Evolutionary conservation across 1,284 basidiomycete species (phyloP), one percentile per base, ranked within the genome.

Genomic region (Albatrellus sp.): DNA sequence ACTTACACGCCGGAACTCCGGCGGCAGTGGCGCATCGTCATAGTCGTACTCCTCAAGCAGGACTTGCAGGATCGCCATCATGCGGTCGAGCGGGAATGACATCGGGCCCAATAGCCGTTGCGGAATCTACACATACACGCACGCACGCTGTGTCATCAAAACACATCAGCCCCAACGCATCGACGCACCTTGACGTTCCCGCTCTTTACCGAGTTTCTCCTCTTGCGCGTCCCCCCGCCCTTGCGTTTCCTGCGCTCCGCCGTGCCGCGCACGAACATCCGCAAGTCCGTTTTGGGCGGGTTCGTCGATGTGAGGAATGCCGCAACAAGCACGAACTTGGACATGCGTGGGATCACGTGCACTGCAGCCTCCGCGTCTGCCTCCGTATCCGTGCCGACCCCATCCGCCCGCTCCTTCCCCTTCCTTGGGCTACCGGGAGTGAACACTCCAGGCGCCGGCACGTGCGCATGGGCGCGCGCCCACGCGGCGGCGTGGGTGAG

Each of bases 221-320:
- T 50, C 60, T 55, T 60, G 51, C 64, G 60, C 8, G 60, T 60
- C 6, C 69, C 67, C 5, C 64, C 64, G 48, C 62, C 66, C 47
- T 65, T 65, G 47, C 77, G 63, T 54, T 77, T 80, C 50, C 76
- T 75, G 50, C 79, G 75, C 54, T 82, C 81, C 45, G 82, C 77
- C 29, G 75, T 55, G 0, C 79, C 77, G 11, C 82, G 59, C 5
- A 84, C 83, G 60, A 92, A 90, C 70, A 92, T 81, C 28, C 83
- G 68, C 50, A 89, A 46, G 59, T 96, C 92, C 5, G 78, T 80
- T 54, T 80, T 84, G 0, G 80, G 61, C 0, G 91, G 90, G 58
- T 96, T 96, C 47, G 84, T 88, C 38, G 85, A 89, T 2, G 90
- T 90, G 30, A 93, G 64, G 58, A 84, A 96, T 0, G 84, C 75